These are phyloP conservation scores for Detonula confervacea DNA, from an alignment of 352 stramenopile genomes.

Conservation along the genomic window DNA sequence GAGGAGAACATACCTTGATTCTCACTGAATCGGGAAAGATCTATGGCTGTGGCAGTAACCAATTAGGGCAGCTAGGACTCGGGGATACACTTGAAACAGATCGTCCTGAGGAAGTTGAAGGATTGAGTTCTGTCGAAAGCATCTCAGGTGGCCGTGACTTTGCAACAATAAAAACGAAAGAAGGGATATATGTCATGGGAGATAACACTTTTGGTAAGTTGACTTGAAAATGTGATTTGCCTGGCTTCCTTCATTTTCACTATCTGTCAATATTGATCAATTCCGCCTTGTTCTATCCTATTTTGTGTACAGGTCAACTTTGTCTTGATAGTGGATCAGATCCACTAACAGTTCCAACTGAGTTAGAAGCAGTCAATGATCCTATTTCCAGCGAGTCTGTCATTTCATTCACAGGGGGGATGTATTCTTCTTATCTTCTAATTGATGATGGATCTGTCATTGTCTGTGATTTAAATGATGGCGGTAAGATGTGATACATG, in stretches of 20 bases:
- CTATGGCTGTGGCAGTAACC: conserved; percentile 51
- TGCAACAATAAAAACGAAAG: conserved; percentile 23
- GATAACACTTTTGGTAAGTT: conserved; percentile 18
- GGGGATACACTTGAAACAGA: conserved; percentile 10
- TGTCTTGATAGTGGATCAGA: conserved; percentile 16
- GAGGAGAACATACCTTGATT: conserved; percentile 51
- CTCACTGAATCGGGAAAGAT: conserved; percentile 25
- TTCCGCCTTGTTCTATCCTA: background rate
- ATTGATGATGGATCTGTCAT: conserved; percentile 29
- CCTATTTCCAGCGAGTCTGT: background rate
- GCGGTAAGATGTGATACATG: no score
- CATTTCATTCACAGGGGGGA: conserved; percentile 17
- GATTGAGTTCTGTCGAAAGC: conserved; percentile 27
- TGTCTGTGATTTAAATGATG: conserved; percentile 25
- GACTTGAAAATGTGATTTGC: background rate
- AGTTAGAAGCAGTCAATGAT: conserved; percentile 17
- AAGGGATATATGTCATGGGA: conserved; percentile 38
- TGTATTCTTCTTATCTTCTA: conserved; percentile 32
- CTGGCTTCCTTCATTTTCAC: background rate
- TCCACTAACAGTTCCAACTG: conserved; percentile 9
- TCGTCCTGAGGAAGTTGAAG: conserved; percentile 29
- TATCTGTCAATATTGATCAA: no score
- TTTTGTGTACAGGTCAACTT: conserved; percentile 16
- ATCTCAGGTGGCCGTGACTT: conserved; percentile 48
- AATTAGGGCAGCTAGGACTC: conserved; percentile 41